Evolutionary conservation across 78 protist species (phyloP), one percentile per base, ranked within the genome.

Genomic region (Speleostelium caveatum): DNA sequence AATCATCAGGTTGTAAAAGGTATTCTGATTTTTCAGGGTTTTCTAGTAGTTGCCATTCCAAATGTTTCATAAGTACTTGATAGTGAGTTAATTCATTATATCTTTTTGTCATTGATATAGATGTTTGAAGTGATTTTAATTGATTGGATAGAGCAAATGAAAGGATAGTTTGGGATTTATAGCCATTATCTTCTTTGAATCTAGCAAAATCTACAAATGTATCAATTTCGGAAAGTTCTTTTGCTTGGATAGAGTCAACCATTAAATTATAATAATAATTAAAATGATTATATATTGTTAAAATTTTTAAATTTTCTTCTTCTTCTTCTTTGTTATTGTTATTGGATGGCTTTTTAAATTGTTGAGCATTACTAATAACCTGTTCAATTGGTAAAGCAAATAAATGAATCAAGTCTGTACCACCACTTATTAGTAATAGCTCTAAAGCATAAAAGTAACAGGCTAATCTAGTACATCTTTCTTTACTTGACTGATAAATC

Each of bases 231-330:
- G 91, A 56, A 19, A 83, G 55, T 22, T 83, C 91, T 45, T 83
- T 83, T 16, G 42, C 79, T 71, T 83, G 91, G 33, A 83, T 69
- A 33, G 79, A 69, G 55, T 83, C 91, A 19, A 69, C 63, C 58
- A 83, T 60, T 39, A 69, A 24, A 39, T 45, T 67, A 41, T 69
- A 42, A 60, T 83, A 83, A 19, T 72, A n/a, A 51, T 51, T 36
- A 12, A 38, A 67, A 41, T 67, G 58, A 67, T 60, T 30, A 14
- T 45, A 45, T 45, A 6, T 14, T 14, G 6, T 45, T 10, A 14
- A 14, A 6, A 45, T 45, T 45, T 45, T 45, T 6, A 30, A 30
- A 60, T 60, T 30, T 68, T 55, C 45, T 53, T 72, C 12, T 22
- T 22, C 53, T 30, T 16, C 28, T 16, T 42, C 62, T 38, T 30